Evolutionary conservation across 2,329 filamentous ascomycete genomes (phyloP).

Genomic region (Cladosporium velox): DNA sequence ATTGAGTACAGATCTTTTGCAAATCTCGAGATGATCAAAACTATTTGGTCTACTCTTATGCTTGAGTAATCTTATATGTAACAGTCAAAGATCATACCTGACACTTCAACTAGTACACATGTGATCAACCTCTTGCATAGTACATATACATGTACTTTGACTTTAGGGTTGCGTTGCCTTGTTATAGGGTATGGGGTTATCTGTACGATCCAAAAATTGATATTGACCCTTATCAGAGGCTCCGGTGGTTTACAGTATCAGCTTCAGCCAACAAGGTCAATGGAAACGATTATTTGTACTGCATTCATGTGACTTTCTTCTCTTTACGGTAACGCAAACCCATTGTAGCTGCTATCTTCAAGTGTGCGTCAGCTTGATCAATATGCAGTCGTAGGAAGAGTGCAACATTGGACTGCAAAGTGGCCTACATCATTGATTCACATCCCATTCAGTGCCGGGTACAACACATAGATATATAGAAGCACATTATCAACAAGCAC

Average conservation of each 20-base stretch:
- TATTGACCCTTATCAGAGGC: background rate
- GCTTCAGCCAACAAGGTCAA: background rate
- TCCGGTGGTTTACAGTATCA: background rate
- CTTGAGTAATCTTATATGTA: background rate
- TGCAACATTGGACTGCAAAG: no score
- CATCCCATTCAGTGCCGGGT: no score
- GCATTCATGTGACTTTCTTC: background rate
- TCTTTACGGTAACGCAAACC: background rate
- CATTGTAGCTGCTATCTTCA: background rate
- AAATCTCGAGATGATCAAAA: background rate
- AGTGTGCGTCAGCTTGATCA: background rate
- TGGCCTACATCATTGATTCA: no score
- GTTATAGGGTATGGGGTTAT: background rate
- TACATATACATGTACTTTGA: background rate
- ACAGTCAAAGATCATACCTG: background rate
- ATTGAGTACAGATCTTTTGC: background rate
- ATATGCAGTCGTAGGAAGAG: background rate
- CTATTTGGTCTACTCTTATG: background rate
- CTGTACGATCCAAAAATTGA: background rate
- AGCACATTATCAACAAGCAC: background rate
- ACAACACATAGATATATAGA: background rate
- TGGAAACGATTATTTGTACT: background rate
- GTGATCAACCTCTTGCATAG: background rate
- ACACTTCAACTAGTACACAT: background rate
- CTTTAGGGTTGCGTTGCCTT: background rate